Evolutionary conservation across 306 rosid species (phyloP).

Genomic region (Prosopis cineraria): DNA sequence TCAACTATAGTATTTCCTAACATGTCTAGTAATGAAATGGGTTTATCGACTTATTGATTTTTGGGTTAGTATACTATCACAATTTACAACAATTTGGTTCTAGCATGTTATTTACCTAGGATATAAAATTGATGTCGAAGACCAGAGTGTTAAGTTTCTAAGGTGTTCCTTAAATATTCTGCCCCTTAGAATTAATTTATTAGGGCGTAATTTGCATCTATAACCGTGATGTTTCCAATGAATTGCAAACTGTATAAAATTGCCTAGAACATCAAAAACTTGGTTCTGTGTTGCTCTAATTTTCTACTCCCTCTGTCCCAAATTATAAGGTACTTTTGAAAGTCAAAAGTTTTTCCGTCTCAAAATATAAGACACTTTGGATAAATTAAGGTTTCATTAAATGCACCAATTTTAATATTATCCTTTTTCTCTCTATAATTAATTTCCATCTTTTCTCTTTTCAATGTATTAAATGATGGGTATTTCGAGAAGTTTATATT

Average conservation of each 20-base stretch:
- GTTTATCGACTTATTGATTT: not conserved
- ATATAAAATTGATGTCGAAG: not conserved
- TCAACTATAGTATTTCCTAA: not conserved
- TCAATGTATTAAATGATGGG: no score
- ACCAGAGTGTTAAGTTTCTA: not conserved
- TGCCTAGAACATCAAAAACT: constrained; percentile 7
- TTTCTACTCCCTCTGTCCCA: no score
- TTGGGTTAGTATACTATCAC: not conserved
- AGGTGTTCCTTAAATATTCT: not conserved
- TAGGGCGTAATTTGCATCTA: not conserved
- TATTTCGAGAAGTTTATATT: no score
- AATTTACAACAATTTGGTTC: not conserved
- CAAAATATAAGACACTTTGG: no score
- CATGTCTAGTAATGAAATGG: not conserved
- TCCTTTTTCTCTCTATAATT: no score
- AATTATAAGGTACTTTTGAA: no score
- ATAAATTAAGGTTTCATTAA: no score
- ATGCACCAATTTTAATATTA: no score
- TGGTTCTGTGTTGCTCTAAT: not conserved
- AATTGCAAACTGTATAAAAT: not conserved
- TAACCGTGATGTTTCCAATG: not conserved
- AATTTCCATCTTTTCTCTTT: no score
- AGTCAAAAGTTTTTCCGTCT: no score
- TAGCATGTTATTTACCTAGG: not conserved
- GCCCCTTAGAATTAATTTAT: not conserved